phyloP scores from a whole-genome alignment of 1,139 yeast species.

The Groenewaldozyma auringiensis region DNA sequence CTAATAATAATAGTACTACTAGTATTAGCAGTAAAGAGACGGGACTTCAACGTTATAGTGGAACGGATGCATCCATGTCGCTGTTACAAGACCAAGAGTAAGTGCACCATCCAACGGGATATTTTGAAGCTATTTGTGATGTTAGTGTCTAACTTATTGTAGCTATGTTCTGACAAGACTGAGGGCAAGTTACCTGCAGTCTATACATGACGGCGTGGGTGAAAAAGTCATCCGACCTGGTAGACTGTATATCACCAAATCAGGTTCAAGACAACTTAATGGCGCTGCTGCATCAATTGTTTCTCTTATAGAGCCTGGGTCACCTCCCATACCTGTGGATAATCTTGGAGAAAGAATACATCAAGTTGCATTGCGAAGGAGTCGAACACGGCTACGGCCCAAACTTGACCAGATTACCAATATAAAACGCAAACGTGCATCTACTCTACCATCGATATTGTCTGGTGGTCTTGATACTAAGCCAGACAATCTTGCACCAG shows the following conservation, averaged over 20 bases:
- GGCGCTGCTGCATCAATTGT: slow-evolving; percentile 25
- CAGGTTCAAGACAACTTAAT: slow-evolving; percentile 21
- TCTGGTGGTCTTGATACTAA: not conserved
- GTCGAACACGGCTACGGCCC: slow-evolving; percentile 3
- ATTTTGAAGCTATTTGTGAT: not conserved
- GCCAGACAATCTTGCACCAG: slow-evolving; percentile 1
- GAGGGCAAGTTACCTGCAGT: slow-evolving; percentile 28
- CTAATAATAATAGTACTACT: too few relatives aligned
- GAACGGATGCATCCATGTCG: slow-evolving; percentile 18
- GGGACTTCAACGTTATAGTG: too few relatives aligned
- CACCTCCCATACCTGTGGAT: slow-evolving; percentile 26
- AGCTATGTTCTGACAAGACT: slow-evolving; percentile 29
- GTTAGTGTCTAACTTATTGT: not conserved
- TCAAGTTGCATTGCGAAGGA: slow-evolving; percentile 9
- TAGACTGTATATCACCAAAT: slow-evolving; percentile 25
- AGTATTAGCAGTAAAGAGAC: too few relatives aligned
- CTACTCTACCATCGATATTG: slow-evolving; percentile 12
- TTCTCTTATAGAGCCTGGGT: slow-evolving; percentile 22
- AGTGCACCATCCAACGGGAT: too few relatives aligned
- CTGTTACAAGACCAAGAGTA: slow-evolving; percentile 26
- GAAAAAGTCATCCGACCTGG: slow-evolving; percentile 27
- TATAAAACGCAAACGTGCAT: slow-evolving; percentile 9
- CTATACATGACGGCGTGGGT: slow-evolving; percentile 30
- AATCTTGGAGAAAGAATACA: slow-evolving; percentile 7
- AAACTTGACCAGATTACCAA: not conserved